These are phyloP conservation scores for Pichia thaimueangensis DNA, from an alignment of 805 yeast species.

Conservation along the genomic window DNA sequence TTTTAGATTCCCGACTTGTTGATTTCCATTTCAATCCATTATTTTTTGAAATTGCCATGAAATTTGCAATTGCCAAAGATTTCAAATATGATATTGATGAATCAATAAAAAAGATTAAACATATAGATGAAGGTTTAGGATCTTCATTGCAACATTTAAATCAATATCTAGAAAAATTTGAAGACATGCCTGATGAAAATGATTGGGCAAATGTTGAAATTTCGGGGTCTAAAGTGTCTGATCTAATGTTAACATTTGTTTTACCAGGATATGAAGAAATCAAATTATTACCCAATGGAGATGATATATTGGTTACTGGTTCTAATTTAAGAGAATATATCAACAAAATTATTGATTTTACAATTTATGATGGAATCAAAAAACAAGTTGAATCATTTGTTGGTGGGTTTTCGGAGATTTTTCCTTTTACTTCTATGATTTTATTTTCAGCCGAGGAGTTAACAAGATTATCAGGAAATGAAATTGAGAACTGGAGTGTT, in stretches of 20 bases:
- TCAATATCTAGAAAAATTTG: slow-evolving; percentile 32
- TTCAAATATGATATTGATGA: slow-evolving; percentile 1
- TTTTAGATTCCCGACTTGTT: slow-evolving; percentile 80
- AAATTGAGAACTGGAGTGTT: slow-evolving; percentile 80
- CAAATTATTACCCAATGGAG: slow-evolving; percentile 55
- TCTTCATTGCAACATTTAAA: slow-evolving; percentile 49
- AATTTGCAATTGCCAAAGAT: slow-evolving; percentile 7
- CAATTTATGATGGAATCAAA: slow-evolving; percentile 56
- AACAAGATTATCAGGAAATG: slow-evolving; percentile 63
- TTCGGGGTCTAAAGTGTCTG: slow-evolving; percentile 36
- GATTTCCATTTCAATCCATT: slow-evolving; percentile 72
- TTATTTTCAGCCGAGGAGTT: slow-evolving; percentile 75
- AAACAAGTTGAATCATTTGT: slow-evolving; percentile 64
- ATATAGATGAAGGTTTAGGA: slow-evolving; percentile 54
- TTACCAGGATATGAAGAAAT: slow-evolving; percentile 70
- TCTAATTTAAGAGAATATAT: slow-evolving; percentile 56
- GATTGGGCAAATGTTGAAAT: slow-evolving; percentile 15
- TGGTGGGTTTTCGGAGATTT: slow-evolving; percentile 75
- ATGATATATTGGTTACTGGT: slow-evolving; percentile 39
- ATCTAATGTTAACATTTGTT: slow-evolving; percentile 56
- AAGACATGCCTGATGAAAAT: slow-evolving; percentile 3
- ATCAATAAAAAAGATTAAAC: slow-evolving; percentile 34
- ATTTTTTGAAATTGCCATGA: slow-evolving; percentile 57
- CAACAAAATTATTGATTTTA: slow-evolving; percentile 46
- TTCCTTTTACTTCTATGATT: slow-evolving; percentile 67